Base-by-base conservation (phyloP, 2,329 filamentous ascomycete species). In the Aphanocladium album region DNA sequence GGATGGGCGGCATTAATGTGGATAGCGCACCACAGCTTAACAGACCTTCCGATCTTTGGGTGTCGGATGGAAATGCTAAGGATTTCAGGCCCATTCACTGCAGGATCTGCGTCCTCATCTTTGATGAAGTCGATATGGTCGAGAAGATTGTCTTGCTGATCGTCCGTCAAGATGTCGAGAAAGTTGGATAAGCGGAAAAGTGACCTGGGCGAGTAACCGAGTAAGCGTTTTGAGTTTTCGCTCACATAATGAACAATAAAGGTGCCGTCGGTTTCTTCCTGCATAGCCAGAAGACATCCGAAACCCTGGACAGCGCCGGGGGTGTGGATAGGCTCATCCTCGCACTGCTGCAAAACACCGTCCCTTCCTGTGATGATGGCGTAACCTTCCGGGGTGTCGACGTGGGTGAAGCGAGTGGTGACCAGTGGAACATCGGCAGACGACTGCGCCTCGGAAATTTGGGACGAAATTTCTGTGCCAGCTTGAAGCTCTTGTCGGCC, bases 311-410 rank as follows among this genome's bases (percentile, higher is more conserved):
- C 76, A 1, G 90, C 89, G 37, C 91, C 91, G 1, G 92, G 92
- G 1, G 91, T 88, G 65, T 93, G 91, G 27, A 96, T 96, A 0
- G 92, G 91, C 68, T 96, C 92, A 68, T 96, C 92, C 72, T 96
- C 92, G 69, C 92, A 96, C 57, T 86, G 83, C 70, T 96, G 89
- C 49, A 95, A 76, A 1, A 81, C 84, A 2, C 86, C 88, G 57
- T 91, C 86, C 60, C 89, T 82, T 6, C 91, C 91, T 1, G 90
- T 95, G 58, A 96, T 90, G 33, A 96, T 83, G 27, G 89, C 86
- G 74, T 96, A 91, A 0, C 91, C 91, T 17, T 86, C 89, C 2
- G 89, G 85, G 0, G 89, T 92, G 27, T 88, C 77, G 4, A 89
- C 79, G 69, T 96, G 90, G 66, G 87, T 89, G 74, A 96, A 96